phyloP scores from a whole-genome alignment of 805 yeast species.

The Lipomyces spencermartinsiae region DNA sequence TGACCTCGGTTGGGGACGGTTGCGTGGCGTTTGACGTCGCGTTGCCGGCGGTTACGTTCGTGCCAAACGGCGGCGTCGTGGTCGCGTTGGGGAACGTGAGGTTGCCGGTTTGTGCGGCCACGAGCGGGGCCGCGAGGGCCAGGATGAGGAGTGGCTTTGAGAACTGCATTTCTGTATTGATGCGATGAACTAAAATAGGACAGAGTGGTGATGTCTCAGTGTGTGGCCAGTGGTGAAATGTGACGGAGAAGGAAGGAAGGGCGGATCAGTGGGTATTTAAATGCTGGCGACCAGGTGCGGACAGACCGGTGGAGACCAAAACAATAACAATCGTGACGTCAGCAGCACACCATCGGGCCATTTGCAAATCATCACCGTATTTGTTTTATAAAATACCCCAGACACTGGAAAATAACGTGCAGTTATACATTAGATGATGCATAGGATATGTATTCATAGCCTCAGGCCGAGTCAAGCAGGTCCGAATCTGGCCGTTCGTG shows the following conservation, averaged over 20 bases:
- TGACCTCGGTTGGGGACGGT: background rate
- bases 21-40: conserved; percentile 1
- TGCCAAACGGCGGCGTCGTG: background rate
- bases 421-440: background rate
- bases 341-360: background rate
- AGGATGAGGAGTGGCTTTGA: background rate
- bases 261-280: background rate
- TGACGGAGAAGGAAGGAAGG: background rate
- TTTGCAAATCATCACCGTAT: background rate
- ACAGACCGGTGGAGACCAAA: background rate
- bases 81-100: background rate
- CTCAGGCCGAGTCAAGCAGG: too few species aligned
- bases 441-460: too few species aligned
- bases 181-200: background rate
- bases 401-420: background rate
- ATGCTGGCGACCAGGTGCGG: background rate
- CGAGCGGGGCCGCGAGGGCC: background rate
- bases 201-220: background rate
- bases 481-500: too few species aligned
- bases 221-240: background rate
- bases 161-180: background rate
- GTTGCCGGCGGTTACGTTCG: background rate
- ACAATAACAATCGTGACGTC: background rate
- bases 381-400: background rate
- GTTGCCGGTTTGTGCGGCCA: background rate